These are phyloP conservation scores for Nemania diffusa DNA, from an alignment of 2,329 filamentous ascomycete species.

Conservation along the genomic window DNA sequence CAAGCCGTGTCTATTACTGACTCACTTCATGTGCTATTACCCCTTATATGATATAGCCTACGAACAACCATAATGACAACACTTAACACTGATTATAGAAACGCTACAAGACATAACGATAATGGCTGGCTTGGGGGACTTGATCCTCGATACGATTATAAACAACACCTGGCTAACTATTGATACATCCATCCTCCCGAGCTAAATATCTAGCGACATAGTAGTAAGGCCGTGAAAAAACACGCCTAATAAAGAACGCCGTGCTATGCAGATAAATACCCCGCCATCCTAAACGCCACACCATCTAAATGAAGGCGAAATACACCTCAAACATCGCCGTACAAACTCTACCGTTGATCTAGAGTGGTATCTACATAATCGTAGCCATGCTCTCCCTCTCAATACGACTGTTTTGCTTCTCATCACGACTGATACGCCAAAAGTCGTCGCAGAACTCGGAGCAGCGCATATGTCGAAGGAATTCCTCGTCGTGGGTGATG, in stretches of 20 bases:
- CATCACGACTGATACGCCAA: constrained; percentile 84
- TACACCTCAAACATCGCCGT: background rate
- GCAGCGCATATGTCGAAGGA: constrained; percentile 91
- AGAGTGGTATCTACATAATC: constrained; percentile 49
- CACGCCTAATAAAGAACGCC: constrained; percentile 28
- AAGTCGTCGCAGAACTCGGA: constrained; percentile 93
- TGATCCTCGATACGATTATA: background rate
- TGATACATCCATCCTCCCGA: background rate
- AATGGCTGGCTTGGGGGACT: background rate
- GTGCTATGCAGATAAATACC: constrained; percentile 25
- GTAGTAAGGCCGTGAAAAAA: background rate
- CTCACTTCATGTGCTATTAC: no score
- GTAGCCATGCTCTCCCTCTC: constrained; percentile 71
- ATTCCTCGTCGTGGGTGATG: constrained; percentile 98
- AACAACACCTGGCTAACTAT: background rate
- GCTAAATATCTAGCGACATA: background rate
- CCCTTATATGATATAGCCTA: no score
- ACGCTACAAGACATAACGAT: background rate
- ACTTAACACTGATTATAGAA: no score
- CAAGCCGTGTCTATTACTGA: no score
- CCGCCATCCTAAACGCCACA: background rate
- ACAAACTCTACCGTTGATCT: constrained; percentile 19
- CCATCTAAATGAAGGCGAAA: constrained; percentile 15
- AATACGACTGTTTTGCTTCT: constrained; percentile 88
- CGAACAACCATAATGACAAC: no score